Conservation (phyloP, 352 stramenopile genomes). For the Globisporangium camurandrum region DNA sequence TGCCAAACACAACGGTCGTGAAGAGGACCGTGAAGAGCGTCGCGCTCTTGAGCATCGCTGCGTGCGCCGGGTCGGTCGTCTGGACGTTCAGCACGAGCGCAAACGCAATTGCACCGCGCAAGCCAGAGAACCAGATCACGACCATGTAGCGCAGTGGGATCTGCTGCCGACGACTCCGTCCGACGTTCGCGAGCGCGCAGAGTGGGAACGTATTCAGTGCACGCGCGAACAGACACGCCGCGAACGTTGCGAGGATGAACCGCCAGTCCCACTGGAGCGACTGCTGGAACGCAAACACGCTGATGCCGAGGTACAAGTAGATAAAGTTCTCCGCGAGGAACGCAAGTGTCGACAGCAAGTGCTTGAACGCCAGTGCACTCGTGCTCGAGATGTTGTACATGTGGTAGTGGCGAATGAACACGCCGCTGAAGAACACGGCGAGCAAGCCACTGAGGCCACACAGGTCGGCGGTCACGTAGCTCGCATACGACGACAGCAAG, state of each 20-base stretch:
- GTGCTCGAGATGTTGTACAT: conserved; percentile 36
- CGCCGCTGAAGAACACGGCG: conserved; percentile 79
- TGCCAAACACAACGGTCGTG: conserved; percentile 40
- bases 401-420: conserved; percentile 47
- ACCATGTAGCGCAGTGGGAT: conserved; percentile 32
- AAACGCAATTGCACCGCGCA: conserved; percentile 80
- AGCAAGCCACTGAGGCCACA: conserved; percentile 65
- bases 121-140: conserved; percentile 75
- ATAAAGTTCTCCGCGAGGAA: conserved; percentile 48
- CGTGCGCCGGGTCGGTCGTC: no score
- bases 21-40: conserved; percentile 55
- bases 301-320: conserved; percentile 44
- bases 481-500: conserved; percentile 32
- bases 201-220: conserved; percentile 34
- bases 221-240: conserved; percentile 19
- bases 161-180: conserved; percentile 10
- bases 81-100: conserved; percentile 40
- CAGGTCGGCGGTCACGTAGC: conserved; percentile 29
- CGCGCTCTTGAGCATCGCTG: conserved; percentile 40
- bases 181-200: conserved; percentile 26
- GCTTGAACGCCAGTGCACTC: conserved; percentile 27
- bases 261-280: conserved; percentile 33
- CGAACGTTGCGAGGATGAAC: conserved; percentile 26
- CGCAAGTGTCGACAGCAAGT: conserved; percentile 30
- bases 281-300: conserved; percentile 26